Evolutionary conservation across 1,284 basidiomycete genomes (phyloP), one percentile per base, ranked within the genome.

Genomic region (Pholiota adiposa): DNA sequence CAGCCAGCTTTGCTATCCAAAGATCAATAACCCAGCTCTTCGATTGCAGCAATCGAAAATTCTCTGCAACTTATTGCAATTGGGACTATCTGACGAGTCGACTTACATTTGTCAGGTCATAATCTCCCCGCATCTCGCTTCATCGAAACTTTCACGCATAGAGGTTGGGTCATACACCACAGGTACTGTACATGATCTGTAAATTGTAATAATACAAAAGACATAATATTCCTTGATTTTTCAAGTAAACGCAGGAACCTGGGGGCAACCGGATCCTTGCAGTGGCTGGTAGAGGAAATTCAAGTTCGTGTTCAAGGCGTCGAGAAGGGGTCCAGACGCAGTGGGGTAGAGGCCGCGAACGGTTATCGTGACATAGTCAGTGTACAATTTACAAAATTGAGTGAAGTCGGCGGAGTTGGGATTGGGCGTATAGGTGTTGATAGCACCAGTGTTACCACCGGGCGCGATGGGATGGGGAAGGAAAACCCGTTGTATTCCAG

Each of bases 291-390:
- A 54, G 34, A 53, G 44, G 46, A 59, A 53, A 16, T 46, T 34
- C 27, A 59, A 29, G 25, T 53, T 54, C 7, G 53, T 64, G 29
- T 67, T 69, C 27, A 70, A 48, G 4, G 64, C 64, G 9, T 58
- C 46, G 31, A 58, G 62, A 41, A 70, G 58, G 1, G 60, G 54
- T 18, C 67, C 69, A 2, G 41, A 66, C 4, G 69, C 66, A 16
- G 53, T 62, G 7, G 56, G 56, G 48, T 57, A 57, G 16, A 57
- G 23, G 16, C 48, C 48, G 4, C 56, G 48, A 38, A 57, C 48
- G n/a, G 56, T 57, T 4, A 14, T 51, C n/a, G 48, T 57, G 16
- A 57, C 56, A 16, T 51, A 57, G 18, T 57, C 56, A 19, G 49
- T 54, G 31, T 54, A 54, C 9, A 59, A 44, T 36, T 59, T 54